A percentile compares a stretch with the other conserved stretches of the same genome.
Conservation (phyloP, 2,329 filamentous ascomycete species). For the Sordariomycetes sp. region DNA sequence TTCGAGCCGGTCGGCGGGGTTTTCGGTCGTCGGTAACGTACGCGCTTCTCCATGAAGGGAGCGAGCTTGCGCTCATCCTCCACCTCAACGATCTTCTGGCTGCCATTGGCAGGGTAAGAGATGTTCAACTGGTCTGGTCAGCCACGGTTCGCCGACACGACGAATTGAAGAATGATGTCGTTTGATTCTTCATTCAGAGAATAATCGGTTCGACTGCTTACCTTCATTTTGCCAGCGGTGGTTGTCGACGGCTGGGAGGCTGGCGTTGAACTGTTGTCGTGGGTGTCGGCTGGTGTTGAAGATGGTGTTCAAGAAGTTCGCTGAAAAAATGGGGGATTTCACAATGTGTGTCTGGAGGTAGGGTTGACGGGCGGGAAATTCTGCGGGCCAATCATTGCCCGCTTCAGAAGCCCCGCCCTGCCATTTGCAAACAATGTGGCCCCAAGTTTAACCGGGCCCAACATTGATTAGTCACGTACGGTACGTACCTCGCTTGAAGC, state of each 20-base stretch:
- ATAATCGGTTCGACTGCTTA: conserved; percentile 15
- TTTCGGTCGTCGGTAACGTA: conserved; percentile 32
- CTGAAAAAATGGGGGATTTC: conserved; percentile 13
- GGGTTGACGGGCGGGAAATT: conserved; percentile 19
- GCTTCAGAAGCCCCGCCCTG: background rate
- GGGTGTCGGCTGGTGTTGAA: background rate
- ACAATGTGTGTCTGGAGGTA: conserved; percentile 27
- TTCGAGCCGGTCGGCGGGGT: background rate
- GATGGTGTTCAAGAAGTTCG: conserved; percentile 2
- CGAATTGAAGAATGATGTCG: background rate
- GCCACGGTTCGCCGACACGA: background rate
- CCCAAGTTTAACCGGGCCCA: conserved; percentile 1
- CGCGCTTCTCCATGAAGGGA: conserved; percentile 97
- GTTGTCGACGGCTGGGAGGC: background rate
- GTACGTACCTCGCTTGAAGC: background rate
- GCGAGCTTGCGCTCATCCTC: conserved; percentile 99
- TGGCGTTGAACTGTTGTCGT: background rate
- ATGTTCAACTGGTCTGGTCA: conserved; percentile 43
- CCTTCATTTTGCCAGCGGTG: conserved; percentile 37
- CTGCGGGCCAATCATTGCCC: conserved; percentile 19
- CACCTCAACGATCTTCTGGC: conserved; percentile 97
- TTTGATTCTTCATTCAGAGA: background rate
- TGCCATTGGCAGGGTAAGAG: conserved; percentile 95
- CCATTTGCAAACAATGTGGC: background rate
- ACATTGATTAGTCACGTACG: background rate